Conservation (phyloP, 306 rosid species). For the Cercis canadensis region DNA sequence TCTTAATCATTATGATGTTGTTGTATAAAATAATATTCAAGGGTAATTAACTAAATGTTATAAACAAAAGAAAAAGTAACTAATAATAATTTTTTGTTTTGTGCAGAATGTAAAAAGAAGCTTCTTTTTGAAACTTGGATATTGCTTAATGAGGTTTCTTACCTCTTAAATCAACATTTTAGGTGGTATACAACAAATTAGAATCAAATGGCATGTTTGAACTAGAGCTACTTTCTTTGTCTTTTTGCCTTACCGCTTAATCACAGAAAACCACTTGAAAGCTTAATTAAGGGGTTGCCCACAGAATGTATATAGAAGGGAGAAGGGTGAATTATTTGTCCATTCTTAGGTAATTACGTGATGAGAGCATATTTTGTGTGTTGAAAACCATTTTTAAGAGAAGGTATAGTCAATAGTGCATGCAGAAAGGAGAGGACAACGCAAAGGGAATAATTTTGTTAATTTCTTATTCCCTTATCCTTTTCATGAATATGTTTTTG, state of each 20-base stretch:
- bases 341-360: conserved; percentile 6
- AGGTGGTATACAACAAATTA: conserved; percentile 27
- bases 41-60: too few species aligned
- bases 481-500: conserved; percentile 37
- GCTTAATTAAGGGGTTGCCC: not conserved
- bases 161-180: conserved; percentile 36
- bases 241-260: conserved; percentile 31
- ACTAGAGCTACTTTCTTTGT: conserved; percentile 24
- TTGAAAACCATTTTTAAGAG: too few species aligned
- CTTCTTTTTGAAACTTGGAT: conserved; percentile 33
- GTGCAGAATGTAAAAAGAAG: not conserved
- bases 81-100: too few species aligned
- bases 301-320: not conserved
- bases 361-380: too few species aligned
- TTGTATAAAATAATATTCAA: too few species aligned
- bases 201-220: conserved; percentile 12
- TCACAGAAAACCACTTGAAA: conserved; percentile 17
- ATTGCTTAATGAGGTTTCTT: conserved; percentile 39
- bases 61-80: too few species aligned
- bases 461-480: conserved; percentile 26
- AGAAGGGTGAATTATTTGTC: not conserved
- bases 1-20: too few species aligned
- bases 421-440: conserved; percentile 28
- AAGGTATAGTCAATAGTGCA: too few species aligned
- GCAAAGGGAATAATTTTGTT: too few species aligned